Percentiles rank a stretch among this genome's conserved stretches.
phyloP scores from a whole-genome alignment of 352 stramenopile species.

The Detonula confervacea region DNA sequence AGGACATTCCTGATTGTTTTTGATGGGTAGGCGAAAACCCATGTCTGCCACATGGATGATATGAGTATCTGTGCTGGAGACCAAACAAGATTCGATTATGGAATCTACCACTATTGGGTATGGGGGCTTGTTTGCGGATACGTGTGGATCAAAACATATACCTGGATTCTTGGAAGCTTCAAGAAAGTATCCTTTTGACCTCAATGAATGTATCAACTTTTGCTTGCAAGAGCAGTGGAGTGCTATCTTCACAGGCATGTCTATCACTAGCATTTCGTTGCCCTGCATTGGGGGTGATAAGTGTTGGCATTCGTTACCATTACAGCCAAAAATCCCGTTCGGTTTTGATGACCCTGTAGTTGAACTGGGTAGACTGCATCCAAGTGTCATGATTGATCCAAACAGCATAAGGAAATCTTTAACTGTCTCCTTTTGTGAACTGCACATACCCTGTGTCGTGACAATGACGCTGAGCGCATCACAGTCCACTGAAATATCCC shows the following conservation, averaged over 20 bases:
- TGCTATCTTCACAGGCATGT: conserved; percentile 9
- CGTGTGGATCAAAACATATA: neutral
- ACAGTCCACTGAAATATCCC: neutral
- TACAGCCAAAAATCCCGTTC: conserved; percentile 12
- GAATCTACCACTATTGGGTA: conserved; percentile 1
- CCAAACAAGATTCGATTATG: neutral
- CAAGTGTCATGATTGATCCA: neutral
- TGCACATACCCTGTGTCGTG: neutral
- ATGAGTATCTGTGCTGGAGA: neutral
- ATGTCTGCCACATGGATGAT: conserved; percentile 6
- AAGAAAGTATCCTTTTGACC: neutral
- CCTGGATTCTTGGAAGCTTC: neutral
- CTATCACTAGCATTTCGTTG: conserved; percentile 17
- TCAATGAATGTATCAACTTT: neutral
- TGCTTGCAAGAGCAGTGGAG: neutral
- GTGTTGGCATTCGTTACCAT: neutral
- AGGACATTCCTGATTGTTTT: neutral
- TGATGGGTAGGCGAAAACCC: neutral
- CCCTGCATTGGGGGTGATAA: neutral
- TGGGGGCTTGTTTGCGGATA: conserved; percentile 1
- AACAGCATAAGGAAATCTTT: neutral
- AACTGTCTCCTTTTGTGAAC: neutral
- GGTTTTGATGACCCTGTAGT: neutral
- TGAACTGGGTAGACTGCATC: conserved; percentile 2
- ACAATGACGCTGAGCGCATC: neutral